A percentile compares a stretch with the other conserved stretches of the same genome.
These are phyloP conservation scores for Coemansia aciculifera DNA, from an alignment of 192 early-diverging fungal species.

Conservation along the genomic window DNA sequence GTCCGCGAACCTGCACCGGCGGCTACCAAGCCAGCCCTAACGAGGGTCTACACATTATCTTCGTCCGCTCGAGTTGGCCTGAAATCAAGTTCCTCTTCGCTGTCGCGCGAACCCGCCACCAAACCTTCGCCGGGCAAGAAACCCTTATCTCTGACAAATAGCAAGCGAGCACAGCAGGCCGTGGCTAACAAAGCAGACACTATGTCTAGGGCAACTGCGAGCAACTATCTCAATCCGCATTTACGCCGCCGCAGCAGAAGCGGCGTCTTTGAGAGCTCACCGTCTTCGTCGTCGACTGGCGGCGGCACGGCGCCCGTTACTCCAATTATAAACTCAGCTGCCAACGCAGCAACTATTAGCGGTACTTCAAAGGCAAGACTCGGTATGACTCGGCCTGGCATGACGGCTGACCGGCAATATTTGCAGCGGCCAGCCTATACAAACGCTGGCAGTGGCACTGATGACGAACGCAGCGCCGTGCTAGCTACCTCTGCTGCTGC, in stretches of 20 bases:
- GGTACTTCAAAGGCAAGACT: constrained; percentile 31
- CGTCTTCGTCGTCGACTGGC: constrained; percentile 16
- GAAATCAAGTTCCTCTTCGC: not conserved
- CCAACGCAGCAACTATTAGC: constrained; percentile 44
- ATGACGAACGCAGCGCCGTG: constrained; percentile 27
- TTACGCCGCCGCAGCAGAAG: constrained; percentile 48
- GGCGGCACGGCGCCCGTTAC: constrained; percentile 7
- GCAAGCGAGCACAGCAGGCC: constrained; percentile 15
- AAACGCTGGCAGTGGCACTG: constrained; percentile 9
- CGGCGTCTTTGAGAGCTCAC: constrained; percentile 42
- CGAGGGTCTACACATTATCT: not conserved
- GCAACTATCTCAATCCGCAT: constrained; percentile 53
- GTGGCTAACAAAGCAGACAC: constrained; percentile 16
- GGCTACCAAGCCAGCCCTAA: not conserved
- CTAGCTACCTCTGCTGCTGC: constrained; percentile 45
- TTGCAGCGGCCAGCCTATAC: constrained; percentile 23
- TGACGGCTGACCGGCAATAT: constrained; percentile 25
- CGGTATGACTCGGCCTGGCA: constrained; percentile 20
- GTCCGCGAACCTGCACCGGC: not conserved
- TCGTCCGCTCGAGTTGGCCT: not conserved
- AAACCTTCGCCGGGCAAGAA: not conserved
- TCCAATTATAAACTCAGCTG: not conserved
- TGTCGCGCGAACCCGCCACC: constrained; percentile 7
- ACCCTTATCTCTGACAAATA: not conserved
- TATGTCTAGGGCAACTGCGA: constrained; percentile 54